Evolutionary conservation across 2,329 filamentous ascomycete genomes (phyloP).

Genomic region (Aspergillus quadrilineatus): DNA sequence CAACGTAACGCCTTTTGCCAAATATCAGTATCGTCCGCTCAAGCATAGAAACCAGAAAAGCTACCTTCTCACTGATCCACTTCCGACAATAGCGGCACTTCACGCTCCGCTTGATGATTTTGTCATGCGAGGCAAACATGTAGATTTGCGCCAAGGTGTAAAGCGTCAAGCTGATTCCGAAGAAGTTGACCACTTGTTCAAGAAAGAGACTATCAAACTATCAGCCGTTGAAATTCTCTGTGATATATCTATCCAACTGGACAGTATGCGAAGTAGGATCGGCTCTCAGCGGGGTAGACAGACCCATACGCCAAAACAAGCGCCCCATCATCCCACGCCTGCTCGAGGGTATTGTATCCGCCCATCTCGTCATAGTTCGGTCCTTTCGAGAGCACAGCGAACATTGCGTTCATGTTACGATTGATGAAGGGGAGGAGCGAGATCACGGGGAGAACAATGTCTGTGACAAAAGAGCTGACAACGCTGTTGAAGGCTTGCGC

Average conservation of each 20-base stretch:
- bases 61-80: constrained; percentile 61
- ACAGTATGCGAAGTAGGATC: too few relatives aligned
- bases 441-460: constrained; percentile 68
- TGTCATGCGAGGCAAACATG: constrained; percentile 60
- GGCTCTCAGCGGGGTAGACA: background rate
- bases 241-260: too few relatives aligned
- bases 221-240: too few relatives aligned
- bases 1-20: constrained; percentile 47
- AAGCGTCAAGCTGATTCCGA: constrained; percentile 63
- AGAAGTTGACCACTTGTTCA: constrained; percentile 61
- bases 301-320: constrained; percentile 71
- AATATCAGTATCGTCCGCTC: constrained; percentile 10
- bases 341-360: constrained; percentile 69
- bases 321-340: constrained; percentile 69
- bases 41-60: constrained; percentile 15
- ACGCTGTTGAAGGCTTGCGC: constrained; percentile 70
- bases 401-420: constrained; percentile 72
- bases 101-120: constrained; percentile 68
- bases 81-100: constrained; percentile 59
- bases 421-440: constrained; percentile 68
- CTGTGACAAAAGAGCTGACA: constrained; percentile 69
- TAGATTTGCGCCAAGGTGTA: constrained; percentile 65
- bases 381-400: constrained; percentile 63
- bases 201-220: constrained; percentile 30
- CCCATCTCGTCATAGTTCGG: constrained; percentile 50